These are phyloP conservation scores for Ligustrum vulgare DNA, from an alignment of 257 asterid species.

Conservation along the genomic window DNA sequence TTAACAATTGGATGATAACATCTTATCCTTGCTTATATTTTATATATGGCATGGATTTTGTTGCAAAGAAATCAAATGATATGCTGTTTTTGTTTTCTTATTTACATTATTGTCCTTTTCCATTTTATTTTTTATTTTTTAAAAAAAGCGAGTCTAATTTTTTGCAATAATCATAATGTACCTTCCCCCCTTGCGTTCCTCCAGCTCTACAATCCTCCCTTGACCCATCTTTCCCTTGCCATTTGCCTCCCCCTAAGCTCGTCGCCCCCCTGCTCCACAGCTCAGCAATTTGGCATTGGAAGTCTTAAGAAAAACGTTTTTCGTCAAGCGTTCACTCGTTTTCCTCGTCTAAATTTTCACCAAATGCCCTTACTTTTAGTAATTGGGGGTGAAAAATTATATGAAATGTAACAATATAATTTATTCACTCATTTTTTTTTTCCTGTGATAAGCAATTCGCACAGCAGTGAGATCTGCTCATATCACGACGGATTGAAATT, in stretches of 20 bases:
- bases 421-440: no score
- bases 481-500: neutral
- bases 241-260: no score
- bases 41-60: neutral
- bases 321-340: no score
- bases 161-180: no score
- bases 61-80: neutral
- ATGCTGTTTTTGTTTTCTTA: neutral
- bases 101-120: neutral
- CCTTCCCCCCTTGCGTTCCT: no score
- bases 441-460: no score
- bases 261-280: neutral
- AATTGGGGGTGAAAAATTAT: no score
- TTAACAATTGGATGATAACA: neutral
- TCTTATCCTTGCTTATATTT: neutral
- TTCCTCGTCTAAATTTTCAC: no score
- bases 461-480: no score
- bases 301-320: neutral
- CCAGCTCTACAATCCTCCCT: no score
- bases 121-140: neutral
- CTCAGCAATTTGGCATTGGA: neutral
- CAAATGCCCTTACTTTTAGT: no score
- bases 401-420: no score
- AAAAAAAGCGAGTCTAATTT: neutral
- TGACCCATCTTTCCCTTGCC: neutral